A percentile compares a stretch with the other conserved stretches of the same genome.
Conservation (phyloP, 192 early-diverging fungal species). For the Backusella tarrabulga region DNA sequence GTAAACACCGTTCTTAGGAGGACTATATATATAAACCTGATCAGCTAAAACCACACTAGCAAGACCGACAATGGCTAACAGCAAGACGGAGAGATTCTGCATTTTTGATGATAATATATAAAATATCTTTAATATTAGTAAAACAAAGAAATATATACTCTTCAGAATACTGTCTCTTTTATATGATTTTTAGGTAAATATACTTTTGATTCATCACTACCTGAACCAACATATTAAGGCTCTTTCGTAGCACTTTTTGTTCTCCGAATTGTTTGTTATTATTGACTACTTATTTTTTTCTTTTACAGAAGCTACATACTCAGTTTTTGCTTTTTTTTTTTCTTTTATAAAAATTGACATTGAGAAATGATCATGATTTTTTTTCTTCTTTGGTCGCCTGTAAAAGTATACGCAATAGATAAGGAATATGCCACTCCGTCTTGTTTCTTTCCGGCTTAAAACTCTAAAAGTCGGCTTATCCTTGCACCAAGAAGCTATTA, state of each 20-base stretch:
- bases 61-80: neutral
- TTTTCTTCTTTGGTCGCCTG: neutral
- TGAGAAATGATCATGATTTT: neutral
- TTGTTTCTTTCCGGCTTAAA: neutral
- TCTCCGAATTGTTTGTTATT: neutral
- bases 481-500: neutral
- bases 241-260: conserved; percentile 2
- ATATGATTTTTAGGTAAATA: neutral
- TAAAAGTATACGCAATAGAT: neutral
- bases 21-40: neutral
- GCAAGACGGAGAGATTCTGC: neutral
- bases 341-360: neutral
- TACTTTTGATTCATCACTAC: neutral
- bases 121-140: neutral
- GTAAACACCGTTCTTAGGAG: neutral
- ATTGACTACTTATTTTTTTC: neutral
- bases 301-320: neutral
- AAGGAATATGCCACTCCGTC: neutral
- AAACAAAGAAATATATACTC: neutral
- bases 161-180: neutral
- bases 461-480: neutral
- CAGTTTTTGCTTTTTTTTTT: neutral
- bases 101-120: neutral
- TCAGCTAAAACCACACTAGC: neutral
- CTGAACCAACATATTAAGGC: neutral